Conservation (phyloP, 2,329 filamentous ascomycete species). For the Tolypocladium amazonense region DNA sequence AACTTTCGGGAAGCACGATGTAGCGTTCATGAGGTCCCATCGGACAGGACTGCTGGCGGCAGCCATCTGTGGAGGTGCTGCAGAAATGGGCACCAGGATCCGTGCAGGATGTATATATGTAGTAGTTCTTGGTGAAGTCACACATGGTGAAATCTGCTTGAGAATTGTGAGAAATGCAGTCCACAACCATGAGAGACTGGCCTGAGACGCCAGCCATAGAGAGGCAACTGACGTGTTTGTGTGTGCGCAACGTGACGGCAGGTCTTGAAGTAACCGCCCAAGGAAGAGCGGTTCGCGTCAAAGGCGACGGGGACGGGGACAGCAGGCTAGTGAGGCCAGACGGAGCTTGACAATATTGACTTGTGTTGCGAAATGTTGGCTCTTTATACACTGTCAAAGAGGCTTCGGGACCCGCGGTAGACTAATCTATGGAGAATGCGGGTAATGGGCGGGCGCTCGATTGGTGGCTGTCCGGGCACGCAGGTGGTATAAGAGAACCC, state of each 20-base stretch:
- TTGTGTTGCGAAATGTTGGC: neutral
- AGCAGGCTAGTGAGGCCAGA: neutral
- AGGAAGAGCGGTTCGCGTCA: neutral
- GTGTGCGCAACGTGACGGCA: neutral
- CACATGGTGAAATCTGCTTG: conserved; percentile 33
- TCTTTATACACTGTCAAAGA: neutral
- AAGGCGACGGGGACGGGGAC: neutral
- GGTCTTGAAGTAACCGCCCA: neutral
- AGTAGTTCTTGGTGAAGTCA: conserved; percentile 65
- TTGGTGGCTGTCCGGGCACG: neutral
- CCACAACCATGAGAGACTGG: neutral
- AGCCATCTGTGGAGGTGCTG: conserved; percentile 57
- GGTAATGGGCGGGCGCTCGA: neutral
- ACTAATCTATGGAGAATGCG: neutral
- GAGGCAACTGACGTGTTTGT: neutral
- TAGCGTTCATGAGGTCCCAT: conserved; percentile 63
- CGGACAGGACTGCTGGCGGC: conserved; percentile 45
- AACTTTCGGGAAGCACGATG: conserved; percentile 58
- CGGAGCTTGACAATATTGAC: neutral
- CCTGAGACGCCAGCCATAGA: neutral
- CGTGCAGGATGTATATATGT: conserved; percentile 61
- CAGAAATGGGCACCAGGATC: conserved; percentile 64
- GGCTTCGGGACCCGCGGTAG: neutral
- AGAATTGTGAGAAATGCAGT: neutral
- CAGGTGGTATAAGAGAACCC: neutral